Conservation (phyloP, 352 stramenopile genomes). For the Detonula confervacea region DNA sequence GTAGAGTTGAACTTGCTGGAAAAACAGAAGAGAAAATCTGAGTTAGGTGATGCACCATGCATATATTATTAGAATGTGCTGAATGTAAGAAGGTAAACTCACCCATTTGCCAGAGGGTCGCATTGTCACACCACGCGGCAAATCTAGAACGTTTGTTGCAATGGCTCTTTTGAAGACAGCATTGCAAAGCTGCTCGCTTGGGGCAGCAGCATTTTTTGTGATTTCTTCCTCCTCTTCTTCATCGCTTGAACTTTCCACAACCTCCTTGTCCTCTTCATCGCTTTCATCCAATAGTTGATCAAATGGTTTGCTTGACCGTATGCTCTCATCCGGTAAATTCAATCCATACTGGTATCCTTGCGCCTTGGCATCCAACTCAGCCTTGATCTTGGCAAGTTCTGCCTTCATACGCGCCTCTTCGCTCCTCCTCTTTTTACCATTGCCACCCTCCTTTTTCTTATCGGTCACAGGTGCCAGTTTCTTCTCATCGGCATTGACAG, state of each 20-base stretch:
- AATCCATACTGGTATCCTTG: constrained; percentile 9
- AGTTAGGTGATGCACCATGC: neutral
- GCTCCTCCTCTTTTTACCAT: neutral
- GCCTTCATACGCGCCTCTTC: constrained; percentile 9
- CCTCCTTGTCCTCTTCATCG: neutral
- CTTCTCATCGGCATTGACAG: neutral
- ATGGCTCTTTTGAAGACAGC: neutral
- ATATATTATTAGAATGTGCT: neutral
- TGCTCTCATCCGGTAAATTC: neutral
- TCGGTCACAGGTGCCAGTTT: neutral
- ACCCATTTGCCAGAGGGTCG: constrained; percentile 68
- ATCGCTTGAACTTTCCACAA: too few relatives aligned
- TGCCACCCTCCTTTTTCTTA: neutral
- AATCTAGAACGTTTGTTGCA: neutral
- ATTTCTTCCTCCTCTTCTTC: too few relatives aligned
- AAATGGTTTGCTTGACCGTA: neutral
- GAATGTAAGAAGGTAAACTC: constrained; percentile 12
- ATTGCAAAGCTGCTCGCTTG: neutral
- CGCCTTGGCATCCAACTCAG: constrained; percentile 18
- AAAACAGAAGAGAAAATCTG: constrained; percentile 3
- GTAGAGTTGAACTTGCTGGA: constrained; percentile 61
- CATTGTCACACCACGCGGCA: constrained; percentile 53
- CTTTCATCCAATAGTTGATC: neutral
- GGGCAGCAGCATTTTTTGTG: too few relatives aligned
- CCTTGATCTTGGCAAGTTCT: constrained; percentile 24